Evolutionary conservation across 805 yeast genomes (phyloP).

Genomic region (Ogataea methanolica): DNA sequence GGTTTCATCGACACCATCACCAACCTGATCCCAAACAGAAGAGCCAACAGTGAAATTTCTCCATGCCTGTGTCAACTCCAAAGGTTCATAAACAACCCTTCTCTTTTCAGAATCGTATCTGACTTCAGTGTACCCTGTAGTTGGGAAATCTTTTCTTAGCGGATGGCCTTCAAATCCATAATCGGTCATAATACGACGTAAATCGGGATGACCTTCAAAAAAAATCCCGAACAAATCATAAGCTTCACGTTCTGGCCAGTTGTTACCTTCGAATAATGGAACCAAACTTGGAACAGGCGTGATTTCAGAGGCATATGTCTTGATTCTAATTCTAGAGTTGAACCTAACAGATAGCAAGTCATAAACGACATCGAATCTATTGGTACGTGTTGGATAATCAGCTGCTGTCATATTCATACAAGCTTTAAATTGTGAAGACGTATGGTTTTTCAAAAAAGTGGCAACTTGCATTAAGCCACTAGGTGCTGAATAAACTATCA

Average conservation of each 20-base stretch:
- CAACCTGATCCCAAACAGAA: constrained; percentile 89
- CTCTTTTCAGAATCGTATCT: constrained; percentile 88
- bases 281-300: constrained; percentile 76
- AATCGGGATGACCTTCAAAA: constrained; percentile 85
- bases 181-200: constrained; percentile 86
- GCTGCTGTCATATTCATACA: constrained; percentile 82
- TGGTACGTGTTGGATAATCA: constrained; percentile 78
- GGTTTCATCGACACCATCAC: constrained; percentile 76
- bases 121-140: constrained; percentile 87
- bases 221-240: constrained; percentile 84
- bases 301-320: constrained; percentile 82
- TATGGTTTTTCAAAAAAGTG: constrained; percentile 69
- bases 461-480: constrained; percentile 67
- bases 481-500: constrained; percentile 72
- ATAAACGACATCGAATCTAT: constrained; percentile 85
- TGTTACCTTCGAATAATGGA: constrained; percentile 72
- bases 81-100: constrained; percentile 84
- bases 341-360: constrained; percentile 75
- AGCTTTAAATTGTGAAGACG: constrained; percentile 74
- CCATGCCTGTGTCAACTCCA: constrained; percentile 89
- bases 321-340: constrained; percentile 83
- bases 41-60: constrained; percentile 87
- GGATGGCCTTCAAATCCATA: constrained; percentile 94
- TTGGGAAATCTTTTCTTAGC: constrained; percentile 86
- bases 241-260: constrained; percentile 89